phyloP scores from a whole-genome alignment of 768 basidiomycete genomes.

The Phylloporus sp. region DNA sequence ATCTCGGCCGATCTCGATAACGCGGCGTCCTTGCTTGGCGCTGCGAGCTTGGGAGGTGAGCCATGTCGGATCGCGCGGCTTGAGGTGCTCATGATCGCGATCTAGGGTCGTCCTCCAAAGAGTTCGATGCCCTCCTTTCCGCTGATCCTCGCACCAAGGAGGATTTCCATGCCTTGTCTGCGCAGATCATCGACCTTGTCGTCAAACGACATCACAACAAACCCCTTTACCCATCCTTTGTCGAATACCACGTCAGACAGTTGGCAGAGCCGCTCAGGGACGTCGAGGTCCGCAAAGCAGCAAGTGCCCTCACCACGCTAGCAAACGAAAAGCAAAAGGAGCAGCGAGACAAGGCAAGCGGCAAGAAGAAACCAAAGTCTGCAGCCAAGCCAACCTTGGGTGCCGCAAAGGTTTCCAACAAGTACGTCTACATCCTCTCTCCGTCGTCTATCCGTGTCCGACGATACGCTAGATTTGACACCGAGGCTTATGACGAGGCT shows the following conservation, averaged over 20 bases:
- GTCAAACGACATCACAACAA: conserved; percentile 76
- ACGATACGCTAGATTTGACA: conserved; percentile 58
- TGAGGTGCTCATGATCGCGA: not conserved
- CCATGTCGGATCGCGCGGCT: not conserved
- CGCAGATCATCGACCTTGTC: conserved; percentile 66
- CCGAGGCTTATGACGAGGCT: conserved; percentile 76
- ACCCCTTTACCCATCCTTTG: conserved; percentile 77
- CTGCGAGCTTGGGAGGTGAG: conserved; percentile 60
- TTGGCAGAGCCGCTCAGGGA: conserved; percentile 77
- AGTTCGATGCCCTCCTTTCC: conserved; percentile 67
- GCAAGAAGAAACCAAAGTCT: conserved; percentile 84
- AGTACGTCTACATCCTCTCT: conserved; percentile 38
- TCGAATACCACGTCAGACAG: conserved; percentile 78
- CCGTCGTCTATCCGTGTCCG: conserved; percentile 7
- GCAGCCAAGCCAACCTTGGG: conserved; percentile 72
- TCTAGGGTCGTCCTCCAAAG: conserved; percentile 61
- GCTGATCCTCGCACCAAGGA: conserved; percentile 84
- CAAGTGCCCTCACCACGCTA: conserved; percentile 75
- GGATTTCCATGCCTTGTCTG: conserved; percentile 74
- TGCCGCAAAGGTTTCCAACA: conserved; percentile 58
- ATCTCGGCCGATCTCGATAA: conserved; percentile 83
- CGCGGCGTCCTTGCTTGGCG: conserved; percentile 76
- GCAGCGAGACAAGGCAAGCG: conserved; percentile 75
- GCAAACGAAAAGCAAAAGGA: conserved; percentile 96
- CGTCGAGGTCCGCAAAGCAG: conserved; percentile 87